Conservation (phyloP, 1,139 yeast genomes). For the Sugiyamaella japonica region DNA sequence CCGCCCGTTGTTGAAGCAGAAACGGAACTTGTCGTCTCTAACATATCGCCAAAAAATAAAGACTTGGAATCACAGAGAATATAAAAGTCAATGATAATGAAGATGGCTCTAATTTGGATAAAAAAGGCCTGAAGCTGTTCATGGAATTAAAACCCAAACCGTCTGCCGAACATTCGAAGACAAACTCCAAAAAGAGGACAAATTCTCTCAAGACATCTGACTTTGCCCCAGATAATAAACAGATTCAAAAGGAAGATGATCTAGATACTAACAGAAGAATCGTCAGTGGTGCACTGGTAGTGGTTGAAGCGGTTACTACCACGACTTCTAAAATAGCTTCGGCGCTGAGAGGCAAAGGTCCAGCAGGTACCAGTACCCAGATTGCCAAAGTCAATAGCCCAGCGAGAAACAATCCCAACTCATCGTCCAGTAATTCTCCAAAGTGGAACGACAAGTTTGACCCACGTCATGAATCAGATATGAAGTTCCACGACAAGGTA, state of each 20-base stretch:
- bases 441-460: constrained; percentile 17
- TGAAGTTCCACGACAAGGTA: constrained; percentile 30
- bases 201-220: background rate
- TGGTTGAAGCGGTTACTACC: constrained; percentile 9
- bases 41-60: background rate
- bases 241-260: background rate
- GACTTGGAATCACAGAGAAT: background rate
- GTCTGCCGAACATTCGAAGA: background rate
- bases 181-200: background rate
- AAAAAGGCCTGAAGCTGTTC: background rate
- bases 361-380: background rate
- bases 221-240: background rate
- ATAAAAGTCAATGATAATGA: background rate
- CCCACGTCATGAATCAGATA: constrained; percentile 29
- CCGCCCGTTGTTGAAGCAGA: too few species aligned
- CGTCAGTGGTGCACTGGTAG: constrained; percentile 1
- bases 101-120: background rate
- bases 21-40: background rate
- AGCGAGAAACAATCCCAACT: background rate
- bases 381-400: background rate
- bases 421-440: background rate
- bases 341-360: background rate
- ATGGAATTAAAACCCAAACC: background rate
- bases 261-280: background rate
- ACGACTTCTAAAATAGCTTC: constrained; percentile 14